These are phyloP conservation scores for Salinomyces thailandicus DNA, from an alignment of 2,329 filamentous ascomycete species.

Conservation along the genomic window DNA sequence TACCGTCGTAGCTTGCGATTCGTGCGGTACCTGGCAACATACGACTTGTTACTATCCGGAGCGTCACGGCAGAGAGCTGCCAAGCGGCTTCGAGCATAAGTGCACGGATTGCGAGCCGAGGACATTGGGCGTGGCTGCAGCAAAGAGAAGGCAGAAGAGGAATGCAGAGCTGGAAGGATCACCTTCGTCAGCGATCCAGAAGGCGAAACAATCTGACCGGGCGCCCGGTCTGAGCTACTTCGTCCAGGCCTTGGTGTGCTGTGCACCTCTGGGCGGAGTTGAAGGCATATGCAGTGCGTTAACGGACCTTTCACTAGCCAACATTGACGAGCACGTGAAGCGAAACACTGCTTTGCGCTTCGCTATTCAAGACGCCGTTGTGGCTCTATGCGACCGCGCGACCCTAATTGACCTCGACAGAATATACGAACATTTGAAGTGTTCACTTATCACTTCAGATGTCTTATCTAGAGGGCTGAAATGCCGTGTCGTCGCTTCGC, in stretches of 20 bases:
- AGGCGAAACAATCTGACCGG: neutral
- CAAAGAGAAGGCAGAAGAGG: constrained; percentile 40
- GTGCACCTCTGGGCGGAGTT: constrained; percentile 1
- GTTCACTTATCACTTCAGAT: neutral
- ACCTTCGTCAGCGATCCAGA: too few species aligned
- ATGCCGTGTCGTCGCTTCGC: constrained; percentile 46
- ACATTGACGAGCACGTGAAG: constrained; percentile 18
- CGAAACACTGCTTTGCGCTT: constrained; percentile 9
- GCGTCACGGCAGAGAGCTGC: constrained; percentile 49
- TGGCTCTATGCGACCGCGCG: constrained; percentile 11
- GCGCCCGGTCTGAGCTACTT: constrained; percentile 35
- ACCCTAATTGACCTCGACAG: constrained; percentile 6
- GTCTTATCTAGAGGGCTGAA: constrained; percentile 32
- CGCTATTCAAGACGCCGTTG: constrained; percentile 16
- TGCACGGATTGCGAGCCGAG: constrained; percentile 82
- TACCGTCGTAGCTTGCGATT: constrained; percentile 91
- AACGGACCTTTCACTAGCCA: constrained; percentile 18
- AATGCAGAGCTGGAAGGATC: too few species aligned
- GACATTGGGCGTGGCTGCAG: constrained; percentile 60
- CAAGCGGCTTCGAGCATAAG: constrained; percentile 55
- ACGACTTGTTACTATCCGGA: constrained; percentile 91
- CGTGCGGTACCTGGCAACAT: constrained; percentile 95
- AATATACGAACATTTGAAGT: neutral
- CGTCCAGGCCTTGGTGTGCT: constrained; percentile 40
- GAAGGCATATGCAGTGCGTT: constrained; percentile 8